phyloP scores from a whole-genome alignment of 2,329 filamentous ascomycete species.

The Cordyceps farinosa region DNA sequence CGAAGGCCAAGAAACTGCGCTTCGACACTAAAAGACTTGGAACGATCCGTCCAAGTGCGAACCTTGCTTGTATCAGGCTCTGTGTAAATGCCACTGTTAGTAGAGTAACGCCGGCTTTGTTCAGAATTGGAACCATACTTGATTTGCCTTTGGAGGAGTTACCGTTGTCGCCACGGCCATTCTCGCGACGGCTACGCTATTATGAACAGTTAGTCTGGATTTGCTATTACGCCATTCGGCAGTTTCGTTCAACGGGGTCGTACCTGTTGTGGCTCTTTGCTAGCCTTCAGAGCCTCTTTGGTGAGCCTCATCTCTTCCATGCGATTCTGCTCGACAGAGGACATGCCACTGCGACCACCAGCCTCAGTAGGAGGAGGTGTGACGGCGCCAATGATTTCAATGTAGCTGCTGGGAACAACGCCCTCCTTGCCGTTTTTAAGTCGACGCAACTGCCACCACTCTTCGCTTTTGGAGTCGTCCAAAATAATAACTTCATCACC shows the following conservation, averaged over 20 bases:
- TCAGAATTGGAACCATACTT: slow-evolving; percentile 54
- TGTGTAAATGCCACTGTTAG: slow-evolving; percentile 32
- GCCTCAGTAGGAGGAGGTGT: slow-evolving; percentile 45
- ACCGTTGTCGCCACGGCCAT: slow-evolving; percentile 54
- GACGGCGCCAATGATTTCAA: slow-evolving; percentile 75
- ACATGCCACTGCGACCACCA: slow-evolving; percentile 52
- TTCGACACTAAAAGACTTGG: slow-evolving; percentile 94
- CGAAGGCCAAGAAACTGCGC: slow-evolving; percentile 92
- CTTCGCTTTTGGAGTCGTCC: slow-evolving; percentile 88
- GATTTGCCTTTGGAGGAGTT: slow-evolving; percentile 60
- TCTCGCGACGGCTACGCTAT: slow-evolving; percentile 71
- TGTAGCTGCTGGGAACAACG: slow-evolving; percentile 93
- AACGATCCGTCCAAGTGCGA: slow-evolving; percentile 90
- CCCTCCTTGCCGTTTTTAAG: slow-evolving; percentile 92
- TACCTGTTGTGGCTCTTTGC: slow-evolving; percentile 61
- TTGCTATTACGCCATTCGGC: background rate
- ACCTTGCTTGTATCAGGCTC: slow-evolving; percentile 81
- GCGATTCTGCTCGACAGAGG: slow-evolving; percentile 71
- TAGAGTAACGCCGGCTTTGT: background rate
- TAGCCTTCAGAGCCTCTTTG: slow-evolving; percentile 70
- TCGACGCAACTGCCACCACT: slow-evolving; percentile 96
- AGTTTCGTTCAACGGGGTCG: slow-evolving; percentile 57
- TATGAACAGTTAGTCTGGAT: slow-evolving; percentile 62
- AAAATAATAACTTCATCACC: slow-evolving; percentile 89
- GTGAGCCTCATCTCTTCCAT: slow-evolving; percentile 80